Conservation (phyloP, 2,329 filamentous ascomycete species). For the Stemphylium vesicarium region DNA sequence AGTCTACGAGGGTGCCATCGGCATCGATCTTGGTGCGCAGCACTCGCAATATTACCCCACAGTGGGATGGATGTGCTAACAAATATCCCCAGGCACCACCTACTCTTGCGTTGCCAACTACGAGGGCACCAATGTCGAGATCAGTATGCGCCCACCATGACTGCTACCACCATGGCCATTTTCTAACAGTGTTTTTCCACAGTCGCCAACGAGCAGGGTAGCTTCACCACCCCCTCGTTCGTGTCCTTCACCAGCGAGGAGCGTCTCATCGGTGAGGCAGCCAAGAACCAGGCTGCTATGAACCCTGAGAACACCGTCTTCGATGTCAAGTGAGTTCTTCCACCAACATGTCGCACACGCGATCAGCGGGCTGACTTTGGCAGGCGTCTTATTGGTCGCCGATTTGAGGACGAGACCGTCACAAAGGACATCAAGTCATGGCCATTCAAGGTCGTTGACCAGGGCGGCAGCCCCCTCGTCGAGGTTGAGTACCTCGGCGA, state of each 20-base stretch:
- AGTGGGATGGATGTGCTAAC: conserved; percentile 41
- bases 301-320: conserved; percentile 99
- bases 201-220: conserved; percentile 99
- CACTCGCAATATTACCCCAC: conserved; percentile 34
- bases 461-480: conserved; percentile 86
- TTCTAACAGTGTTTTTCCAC: conserved; percentile 32
- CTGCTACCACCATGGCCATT: conserved; percentile 5
- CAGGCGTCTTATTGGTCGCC: conserved; percentile 96
- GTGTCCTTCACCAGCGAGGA: conserved; percentile 99
- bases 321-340: conserved; percentile 88
- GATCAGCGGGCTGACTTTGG: conserved; percentile 38
- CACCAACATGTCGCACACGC: neutral
- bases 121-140: conserved; percentile 99
- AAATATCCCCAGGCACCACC: conserved; percentile 77
- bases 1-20: conserved; percentile 99
- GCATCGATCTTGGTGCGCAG: conserved; percentile 93
- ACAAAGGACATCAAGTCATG: conserved; percentile 99
- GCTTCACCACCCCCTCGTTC: conserved; percentile 98
- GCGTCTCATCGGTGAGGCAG: conserved; percentile 98
- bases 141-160: conserved; percentile 67
- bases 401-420: conserved; percentile 92
- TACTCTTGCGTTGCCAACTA: conserved; percentile 99
- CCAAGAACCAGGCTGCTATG: conserved; percentile 99
- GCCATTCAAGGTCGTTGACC: conserved; percentile 98
- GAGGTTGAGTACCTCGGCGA: conserved; percentile 95